These are phyloP conservation scores for Lachancea dasiensis DNA, from an alignment of 805 yeast species.

Conservation along the genomic window DNA sequence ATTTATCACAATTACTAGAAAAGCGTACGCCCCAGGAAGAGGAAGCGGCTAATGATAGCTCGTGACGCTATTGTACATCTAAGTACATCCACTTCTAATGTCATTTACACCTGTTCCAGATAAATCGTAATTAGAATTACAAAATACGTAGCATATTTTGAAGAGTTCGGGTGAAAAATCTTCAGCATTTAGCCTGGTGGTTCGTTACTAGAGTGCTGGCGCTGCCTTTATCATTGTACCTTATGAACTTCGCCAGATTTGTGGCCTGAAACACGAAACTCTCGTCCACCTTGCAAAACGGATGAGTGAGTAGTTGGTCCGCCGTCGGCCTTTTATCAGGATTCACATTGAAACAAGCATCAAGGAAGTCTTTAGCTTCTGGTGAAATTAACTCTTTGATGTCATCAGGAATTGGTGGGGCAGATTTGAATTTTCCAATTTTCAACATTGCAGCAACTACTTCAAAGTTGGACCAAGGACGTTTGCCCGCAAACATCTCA, in stretches of 20 bases:
- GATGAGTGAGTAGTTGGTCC: slow-evolving; percentile 47
- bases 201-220: slow-evolving; percentile 24
- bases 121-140: background rate
- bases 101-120: too few relatives aligned
- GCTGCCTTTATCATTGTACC: slow-evolving; percentile 35
- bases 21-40: background rate
- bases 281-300: slow-evolving; percentile 40
- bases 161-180: too few relatives aligned
- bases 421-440: slow-evolving; percentile 74
- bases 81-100: too few relatives aligned
- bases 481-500: slow-evolving; percentile 95
- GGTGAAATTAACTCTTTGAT: slow-evolving; percentile 56
- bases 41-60: background rate
- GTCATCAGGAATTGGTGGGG: slow-evolving; percentile 97
- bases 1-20: background rate
- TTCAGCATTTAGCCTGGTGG: too few relatives aligned
- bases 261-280: slow-evolving; percentile 50
- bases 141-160: too few relatives aligned
- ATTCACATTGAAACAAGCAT: slow-evolving; percentile 67
- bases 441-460: slow-evolving; percentile 93
- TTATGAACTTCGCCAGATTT: slow-evolving; percentile 49
- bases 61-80: background rate
- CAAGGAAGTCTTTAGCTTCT: slow-evolving; percentile 65
- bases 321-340: slow-evolving; percentile 92
- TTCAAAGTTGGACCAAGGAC: slow-evolving; percentile 97